A percentile compares a stretch with the other conserved stretches of the same genome.
phyloP scores from a whole-genome alignment of 306 rosid species.

The Sphenostylis stenocarpa region DNA sequence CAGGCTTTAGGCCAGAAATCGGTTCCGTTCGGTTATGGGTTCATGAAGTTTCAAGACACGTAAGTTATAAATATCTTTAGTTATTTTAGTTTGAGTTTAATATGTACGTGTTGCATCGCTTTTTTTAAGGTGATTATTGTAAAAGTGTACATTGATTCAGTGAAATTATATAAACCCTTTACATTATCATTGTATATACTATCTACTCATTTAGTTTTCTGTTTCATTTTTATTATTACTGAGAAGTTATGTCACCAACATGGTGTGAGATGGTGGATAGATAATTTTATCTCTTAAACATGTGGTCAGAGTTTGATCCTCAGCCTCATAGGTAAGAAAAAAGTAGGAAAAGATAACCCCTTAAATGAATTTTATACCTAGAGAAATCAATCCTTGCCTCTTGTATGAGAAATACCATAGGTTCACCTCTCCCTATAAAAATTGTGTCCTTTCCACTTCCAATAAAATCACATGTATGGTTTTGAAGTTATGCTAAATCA shows the following conservation, averaged over 20 bases:
- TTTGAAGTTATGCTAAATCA: background rate
- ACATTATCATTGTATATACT: background rate
- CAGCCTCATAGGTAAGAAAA: too few species aligned
- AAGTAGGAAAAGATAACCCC: too few species aligned
- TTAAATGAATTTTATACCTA: too few species aligned
- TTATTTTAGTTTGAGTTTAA: background rate
- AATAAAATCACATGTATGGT: background rate
- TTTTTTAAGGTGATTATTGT: background rate
- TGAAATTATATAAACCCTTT: background rate
- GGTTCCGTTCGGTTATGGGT: constrained; percentile 92
- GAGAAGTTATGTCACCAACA: background rate
- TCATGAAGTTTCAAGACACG: constrained; percentile 86
- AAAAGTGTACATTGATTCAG: background rate
- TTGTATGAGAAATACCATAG: too few species aligned
- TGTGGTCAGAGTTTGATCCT: too few species aligned
- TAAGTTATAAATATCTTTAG: constrained; percentile 42
- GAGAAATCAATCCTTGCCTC: too few species aligned
- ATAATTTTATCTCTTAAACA: too few species aligned
- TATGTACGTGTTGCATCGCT: background rate
- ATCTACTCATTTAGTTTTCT: background rate
- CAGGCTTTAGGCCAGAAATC: constrained; percentile 65
- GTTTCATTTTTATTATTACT: background rate
- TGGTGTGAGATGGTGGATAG: too few species aligned
- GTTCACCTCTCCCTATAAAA: too few species aligned
- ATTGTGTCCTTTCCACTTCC: background rate